Base-by-base conservation (phyloP, 495 filamentous ascomycete species). In the Lophiotrema nucula region DNA sequence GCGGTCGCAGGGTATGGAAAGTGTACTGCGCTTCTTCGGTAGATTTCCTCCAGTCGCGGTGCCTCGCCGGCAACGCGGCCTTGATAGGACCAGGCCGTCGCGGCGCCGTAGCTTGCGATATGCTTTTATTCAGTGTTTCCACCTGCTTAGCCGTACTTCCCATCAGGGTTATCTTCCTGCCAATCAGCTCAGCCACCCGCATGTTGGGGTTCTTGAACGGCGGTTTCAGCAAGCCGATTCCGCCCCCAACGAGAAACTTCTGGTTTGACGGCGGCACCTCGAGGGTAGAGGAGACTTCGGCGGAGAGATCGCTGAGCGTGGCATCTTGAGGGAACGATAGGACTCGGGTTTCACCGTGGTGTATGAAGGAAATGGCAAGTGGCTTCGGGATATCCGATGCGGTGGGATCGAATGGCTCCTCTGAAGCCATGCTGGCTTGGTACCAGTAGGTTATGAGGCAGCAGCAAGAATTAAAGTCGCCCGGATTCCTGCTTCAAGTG, bases 1-100 rank as follows among this genome's bases (percentile, higher is more conserved):
- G 84, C 1, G 90, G 88, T 15, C 84, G 81, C 23, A 96, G 70
- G 10, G 80, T 82, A 66, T 82, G 79, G 80, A 98, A 98, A 10
- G 87, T 95, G 78, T 95, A 95, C 57, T 74, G 77, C 39, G 70
- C 68, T 65, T 84, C 79, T 31, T 81, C 81, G 35, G 77, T 76
- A 69, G 77, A 56, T 73, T 79, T 70, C 67, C 72, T 58, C 66
- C 66, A 70, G 60, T 77, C 68, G 54, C 62, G 69, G 35, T 58
- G 68, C 55, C 70, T 59, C 38, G 57, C 49, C 38, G 69, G 64
- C 47, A 67, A 60, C 41, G 67, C 63, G 18, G 67, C 60, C 69
- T 70, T 68, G 70, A 73, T 57, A 67, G 62, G 70, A 65, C 69
- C 56, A 71, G 72, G 24, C 69, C 69, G 71, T 15, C 66, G 75